Evolutionary conservation across 2,329 filamentous ascomycete species (phyloP).

Genomic region (Verticillium isaacii): DNA sequence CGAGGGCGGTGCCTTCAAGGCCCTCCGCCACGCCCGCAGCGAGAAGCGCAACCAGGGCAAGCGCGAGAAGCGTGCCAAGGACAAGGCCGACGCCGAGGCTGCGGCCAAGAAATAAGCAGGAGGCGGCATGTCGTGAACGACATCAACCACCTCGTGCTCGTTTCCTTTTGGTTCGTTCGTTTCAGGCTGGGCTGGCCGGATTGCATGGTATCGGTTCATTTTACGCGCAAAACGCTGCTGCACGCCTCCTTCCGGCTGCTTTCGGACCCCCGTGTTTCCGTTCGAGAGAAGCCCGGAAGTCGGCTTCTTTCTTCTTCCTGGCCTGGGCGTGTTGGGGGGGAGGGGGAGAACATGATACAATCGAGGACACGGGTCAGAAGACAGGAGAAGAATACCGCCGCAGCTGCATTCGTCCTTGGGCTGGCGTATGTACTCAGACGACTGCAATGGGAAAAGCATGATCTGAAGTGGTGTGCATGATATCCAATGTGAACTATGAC

Average conservation of each 20-base stretch:
- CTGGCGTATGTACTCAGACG: constrained; percentile 6
- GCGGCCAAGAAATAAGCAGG: constrained; percentile 72
- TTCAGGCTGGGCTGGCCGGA: constrained; percentile 3
- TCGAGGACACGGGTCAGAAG: not conserved
- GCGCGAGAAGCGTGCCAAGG: constrained; percentile 90
- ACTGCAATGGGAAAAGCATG: constrained; percentile 5
- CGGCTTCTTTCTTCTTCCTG: not conserved
- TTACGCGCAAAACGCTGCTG: constrained; percentile 2
- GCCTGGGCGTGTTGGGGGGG: not conserved
- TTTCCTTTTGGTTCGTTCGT: constrained; percentile 3
- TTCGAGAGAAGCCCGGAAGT: constrained; percentile 1
- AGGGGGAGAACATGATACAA: not conserved
- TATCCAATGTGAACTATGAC: not conserved
- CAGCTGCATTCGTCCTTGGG: constrained; percentile 2
- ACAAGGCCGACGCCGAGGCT: constrained; percentile 77
- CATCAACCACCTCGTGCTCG: not conserved
- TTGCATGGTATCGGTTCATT: constrained; percentile 6
- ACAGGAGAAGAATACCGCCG: not conserved
- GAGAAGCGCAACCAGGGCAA: constrained; percentile 77
- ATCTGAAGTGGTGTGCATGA: constrained; percentile 1
- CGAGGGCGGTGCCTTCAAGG: constrained; percentile 83
- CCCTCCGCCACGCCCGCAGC: constrained; percentile 78
- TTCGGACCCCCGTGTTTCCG: not conserved
- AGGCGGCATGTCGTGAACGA: constrained; percentile 1
- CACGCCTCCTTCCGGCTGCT: not conserved